These are phyloP conservation scores for Annona squamosa DNA, from an alignment of 164 flowering plant genomes.

Conservation along the genomic window DNA sequence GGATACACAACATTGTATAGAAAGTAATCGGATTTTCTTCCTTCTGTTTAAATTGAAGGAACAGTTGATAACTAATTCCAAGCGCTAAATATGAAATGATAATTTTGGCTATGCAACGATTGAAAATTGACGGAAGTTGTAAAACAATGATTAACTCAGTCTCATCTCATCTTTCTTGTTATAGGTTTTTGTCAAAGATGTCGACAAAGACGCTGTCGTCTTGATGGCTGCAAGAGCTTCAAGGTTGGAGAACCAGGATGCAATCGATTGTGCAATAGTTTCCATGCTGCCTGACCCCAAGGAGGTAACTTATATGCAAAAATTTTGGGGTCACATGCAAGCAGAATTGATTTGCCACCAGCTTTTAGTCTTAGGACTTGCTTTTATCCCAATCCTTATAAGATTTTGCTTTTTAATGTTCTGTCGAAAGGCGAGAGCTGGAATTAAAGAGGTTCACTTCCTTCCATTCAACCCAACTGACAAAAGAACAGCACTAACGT, in stretches of 20 bases:
- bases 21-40: background rate
- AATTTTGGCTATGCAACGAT: background rate
- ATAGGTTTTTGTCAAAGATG: constrained; percentile 47
- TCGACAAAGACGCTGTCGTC: constrained; percentile 49
- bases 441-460: constrained; percentile 57
- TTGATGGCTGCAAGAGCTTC: constrained; percentile 72
- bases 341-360: background rate
- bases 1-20: background rate
- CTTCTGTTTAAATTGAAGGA: background rate
- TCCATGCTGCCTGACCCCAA: constrained; percentile 55
- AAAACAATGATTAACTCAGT: background rate
- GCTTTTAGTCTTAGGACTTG: background rate
- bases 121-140: background rate
- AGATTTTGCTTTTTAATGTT: background rate
- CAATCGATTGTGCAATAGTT: constrained; percentile 59
- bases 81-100: background rate
- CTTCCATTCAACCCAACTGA: constrained; percentile 68
- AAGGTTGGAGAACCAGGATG: constrained; percentile 63
- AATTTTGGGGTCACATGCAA: background rate
- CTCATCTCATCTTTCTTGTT: constrained; percentile 3
- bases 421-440: constrained; percentile 48
- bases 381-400: background rate
- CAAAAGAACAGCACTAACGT: constrained; percentile 61
- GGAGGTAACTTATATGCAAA: constrained; percentile 33
- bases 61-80: background rate